Evolutionary conservation across 2,329 filamentous ascomycete species (phyloP), one percentile per base, ranked within the genome.

Genomic region (Aspergillus sojae): DNA sequence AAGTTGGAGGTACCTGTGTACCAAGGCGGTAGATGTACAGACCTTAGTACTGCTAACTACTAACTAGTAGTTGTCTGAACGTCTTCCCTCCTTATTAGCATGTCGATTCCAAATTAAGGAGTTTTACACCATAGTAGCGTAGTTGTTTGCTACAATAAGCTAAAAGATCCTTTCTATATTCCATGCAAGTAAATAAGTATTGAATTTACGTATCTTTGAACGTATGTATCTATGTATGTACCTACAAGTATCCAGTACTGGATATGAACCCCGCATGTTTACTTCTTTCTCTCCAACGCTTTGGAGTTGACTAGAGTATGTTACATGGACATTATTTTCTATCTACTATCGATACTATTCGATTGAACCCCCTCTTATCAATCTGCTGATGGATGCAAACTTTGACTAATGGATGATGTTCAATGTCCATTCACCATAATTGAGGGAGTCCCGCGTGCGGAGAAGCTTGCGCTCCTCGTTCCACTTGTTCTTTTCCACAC

Each of bases 391-490:
- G 58, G 26, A 21, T 55, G 36, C 58, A 61, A 61, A 54, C 52
- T 61, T 61, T 23, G 39, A 54, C 52, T 54, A 54, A 32, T 54
- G 28, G 19, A 41, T 41, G 36, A 41, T 41, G 39, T n/a, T 41
- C 39, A 41, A 19, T 41, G 19, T n/a, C 16, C 16, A 16, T 19
- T 41, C 39, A 41, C 39, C 39, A 41, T n/a, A 5, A 3, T 41
- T 4, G 39, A 41, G 39, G 39, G 39, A 41, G 57, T 60, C 57
- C 61, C 61, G 63, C 54, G 61, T 65, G 63, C 63, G 63, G 63
- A 65, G 63, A 63, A 60, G 50, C 19, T 41, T 41, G 39, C 32
- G 46, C 43, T 11, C 36, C 34, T 58, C 53, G 36, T 48, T 59
- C 57, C 57, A 59, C 57, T 59, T 11, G 34, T 48, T 28, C 43